These are phyloP conservation scores for Klebsormidium nitens DNA, from an alignment of 139 green algal genomes.

Conservation along the genomic window DNA sequence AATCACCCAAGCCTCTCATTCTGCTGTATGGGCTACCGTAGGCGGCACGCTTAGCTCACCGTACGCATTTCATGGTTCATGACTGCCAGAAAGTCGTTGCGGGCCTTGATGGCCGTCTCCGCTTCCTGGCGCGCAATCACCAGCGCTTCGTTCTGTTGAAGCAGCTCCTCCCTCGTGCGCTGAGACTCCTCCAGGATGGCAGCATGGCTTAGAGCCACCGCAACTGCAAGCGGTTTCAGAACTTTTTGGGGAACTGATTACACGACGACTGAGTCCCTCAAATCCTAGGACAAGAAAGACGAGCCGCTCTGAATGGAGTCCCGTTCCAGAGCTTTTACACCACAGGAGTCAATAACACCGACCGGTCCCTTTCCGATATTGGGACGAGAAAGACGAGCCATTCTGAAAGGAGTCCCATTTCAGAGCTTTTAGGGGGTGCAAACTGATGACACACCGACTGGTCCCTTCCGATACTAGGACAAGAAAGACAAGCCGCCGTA, in stretches of 20 bases:
- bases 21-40: no score
- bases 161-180: slow-evolving; percentile 5
- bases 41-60: no score
- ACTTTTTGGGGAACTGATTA: no score
- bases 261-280: no score
- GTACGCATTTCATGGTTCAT: slow-evolving; percentile 40
- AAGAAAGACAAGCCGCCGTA: not conserved
- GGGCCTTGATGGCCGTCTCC: slow-evolving; percentile 21
- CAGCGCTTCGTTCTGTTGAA: slow-evolving; percentile 24
- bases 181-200: no score
- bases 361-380: no score
- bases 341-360: no score
- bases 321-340: not conserved
- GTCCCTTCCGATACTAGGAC: not conserved
- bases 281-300: not conserved
- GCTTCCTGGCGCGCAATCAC: slow-evolving; percentile 7
- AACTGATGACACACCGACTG: no score
- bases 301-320: not conserved
- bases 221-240: no score
- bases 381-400: not conserved
- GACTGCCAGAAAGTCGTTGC: slow-evolving; percentile 34
- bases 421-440: not conserved
- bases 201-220: no score
- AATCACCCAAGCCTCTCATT: no score
- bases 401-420: not conserved